Base-by-base conservation (phyloP, 192 early-diverging fungal genomes). In the Coemansia sp. region DNA sequence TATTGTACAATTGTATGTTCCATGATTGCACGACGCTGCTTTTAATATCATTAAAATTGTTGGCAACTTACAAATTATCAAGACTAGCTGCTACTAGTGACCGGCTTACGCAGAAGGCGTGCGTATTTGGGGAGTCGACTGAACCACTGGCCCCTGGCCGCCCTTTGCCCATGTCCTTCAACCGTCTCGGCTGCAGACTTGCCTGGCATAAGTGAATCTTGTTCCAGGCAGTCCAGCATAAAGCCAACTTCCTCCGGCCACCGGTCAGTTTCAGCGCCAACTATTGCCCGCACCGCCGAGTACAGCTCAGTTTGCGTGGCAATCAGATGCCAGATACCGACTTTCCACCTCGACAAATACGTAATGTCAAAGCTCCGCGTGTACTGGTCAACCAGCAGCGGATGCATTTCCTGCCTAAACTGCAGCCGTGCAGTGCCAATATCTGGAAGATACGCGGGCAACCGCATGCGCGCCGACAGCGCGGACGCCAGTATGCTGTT, bases 121-220 rank as follows among this genome's bases (percentile, higher is more conserved):
- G 82, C 35, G 51, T 75, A 69, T 19, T 75, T 75, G 14, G 73
- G 73, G 31, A 75, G 55, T 4, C 73, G 73, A 3, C 58, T 52
- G 54, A 69, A 75, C 73, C 73, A 75, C 42, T 52, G 58, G 3
- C 57, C 66, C 25, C 45, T 56, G 9, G 44, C 21, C 16, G 24
- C 19, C 23, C 38, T 31, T 29, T 52, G 31, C 32, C 3, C 31
- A 33, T 12, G 22, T 6, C 25, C 48, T 10, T 16, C 48, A 25
- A 28, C 29, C 6, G 6, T 5, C 10, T 50, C 2, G 23, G 5
- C 48, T 5, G 23, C 24, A n/a, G n/a, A n/a, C n/a, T n/a, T n/a
- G n/a, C n/a, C n/a, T n/a, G n/a, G n/a, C n/a, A n/a, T n/a, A n/a
- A n/a, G n/a, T n/a, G n/a, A n/a, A n/a, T n/a, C 42, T 33, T 47